A percentile compares a stretch with the other conserved stretches of the same genome.
Conservation (phyloP, 805 yeast species). For the Sugiyamaella valdiviana region DNA sequence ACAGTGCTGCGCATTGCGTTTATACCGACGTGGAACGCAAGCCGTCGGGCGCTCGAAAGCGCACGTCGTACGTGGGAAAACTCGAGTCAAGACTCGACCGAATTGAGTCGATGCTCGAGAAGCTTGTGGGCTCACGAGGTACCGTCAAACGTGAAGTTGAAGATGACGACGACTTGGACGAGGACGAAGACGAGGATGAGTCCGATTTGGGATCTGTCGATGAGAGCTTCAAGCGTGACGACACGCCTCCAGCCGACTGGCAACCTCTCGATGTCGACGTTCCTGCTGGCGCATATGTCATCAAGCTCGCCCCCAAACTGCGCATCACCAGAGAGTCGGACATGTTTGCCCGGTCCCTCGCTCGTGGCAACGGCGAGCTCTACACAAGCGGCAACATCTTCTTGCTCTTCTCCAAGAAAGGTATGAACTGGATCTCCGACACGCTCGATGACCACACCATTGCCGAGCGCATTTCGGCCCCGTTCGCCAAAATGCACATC, state of each 20-base stretch:
- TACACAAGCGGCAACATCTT: conserved; percentile 20
- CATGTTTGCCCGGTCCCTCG: conserved; percentile 9
- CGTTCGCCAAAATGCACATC: conserved; percentile 8
- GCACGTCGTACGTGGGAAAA: conserved; percentile 9
- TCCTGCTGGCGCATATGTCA: conserved; percentile 7
- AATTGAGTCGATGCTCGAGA: conserved; percentile 25
- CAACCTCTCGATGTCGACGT: conserved; percentile 9
- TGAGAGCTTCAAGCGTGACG: neutral
- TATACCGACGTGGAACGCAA: conserved; percentile 22
- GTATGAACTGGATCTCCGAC: conserved; percentile 37
- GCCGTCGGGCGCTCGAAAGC: conserved; percentile 17
- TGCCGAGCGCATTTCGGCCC: conserved; percentile 6
- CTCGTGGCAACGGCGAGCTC: conserved; percentile 10
- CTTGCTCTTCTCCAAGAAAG: conserved; percentile 38
- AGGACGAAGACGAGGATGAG: conserved; percentile 9
- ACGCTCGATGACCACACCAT: conserved; percentile 17
- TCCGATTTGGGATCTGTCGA: conserved; percentile 2
- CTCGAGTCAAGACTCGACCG: conserved; percentile 24
- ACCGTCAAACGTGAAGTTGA: conserved; percentile 4
- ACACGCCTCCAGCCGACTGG: conserved; percentile 2
- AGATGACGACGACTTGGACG: conserved; percentile 4
- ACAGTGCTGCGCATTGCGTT: conserved; percentile 71
- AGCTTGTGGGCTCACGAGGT: conserved; percentile 8
- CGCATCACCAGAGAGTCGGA: conserved; percentile 9
- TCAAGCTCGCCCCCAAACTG: conserved; percentile 1